Percentiles rank a stretch among this genome's conserved stretches.
Conservation (phyloP, 2,329 filamentous ascomycete genomes). For the Tolypocladium endophyticum region DNA sequence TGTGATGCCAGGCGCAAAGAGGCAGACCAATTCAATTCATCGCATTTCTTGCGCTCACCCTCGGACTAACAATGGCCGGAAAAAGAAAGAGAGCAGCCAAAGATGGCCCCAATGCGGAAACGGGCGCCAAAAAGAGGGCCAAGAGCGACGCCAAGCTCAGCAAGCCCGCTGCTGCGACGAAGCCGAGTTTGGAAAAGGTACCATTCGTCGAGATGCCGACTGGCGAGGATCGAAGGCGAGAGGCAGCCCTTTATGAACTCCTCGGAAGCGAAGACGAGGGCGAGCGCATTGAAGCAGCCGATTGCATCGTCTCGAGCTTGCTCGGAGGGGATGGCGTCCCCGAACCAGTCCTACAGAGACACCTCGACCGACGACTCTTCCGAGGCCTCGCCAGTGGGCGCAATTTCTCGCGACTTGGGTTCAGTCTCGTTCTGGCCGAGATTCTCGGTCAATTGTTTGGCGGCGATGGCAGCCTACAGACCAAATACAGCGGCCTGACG, state of each 20-base stretch:
- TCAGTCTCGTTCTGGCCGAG: constrained; percentile 81
- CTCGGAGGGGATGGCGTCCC: constrained; percentile 36
- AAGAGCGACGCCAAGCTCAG: constrained; percentile 16
- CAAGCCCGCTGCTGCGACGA: constrained; percentile 10
- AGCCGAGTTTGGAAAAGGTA: constrained; percentile 20
- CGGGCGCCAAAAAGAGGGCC: constrained; percentile 18
- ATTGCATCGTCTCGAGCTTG: constrained; percentile 46
- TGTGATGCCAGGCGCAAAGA: neutral
- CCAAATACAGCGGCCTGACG: constrained; percentile 40
- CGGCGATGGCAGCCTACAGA: constrained; percentile 27
- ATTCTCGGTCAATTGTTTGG: constrained; percentile 62
- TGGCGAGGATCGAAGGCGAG: constrained; percentile 44
- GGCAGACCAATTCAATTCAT: neutral
- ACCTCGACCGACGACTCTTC: constrained; percentile 61
- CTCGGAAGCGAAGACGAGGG: constrained; percentile 48
- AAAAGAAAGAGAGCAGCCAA: constrained; percentile 25
- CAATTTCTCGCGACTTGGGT: constrained; percentile 80
- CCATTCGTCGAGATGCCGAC: constrained; percentile 41
- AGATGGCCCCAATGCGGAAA: constrained; percentile 14
- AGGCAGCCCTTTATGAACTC: constrained; percentile 49
- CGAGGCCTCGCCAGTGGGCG: constrained; percentile 81
- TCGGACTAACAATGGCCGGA: constrained; percentile 16
- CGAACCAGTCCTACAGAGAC: constrained; percentile 44
- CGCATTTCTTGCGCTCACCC: neutral
- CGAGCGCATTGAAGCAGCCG: constrained; percentile 47